A percentile compares a stretch with the other conserved stretches of the same genome.
These are phyloP conservation scores for Cenococcum geophilum DNA, from an alignment of 495 filamentous ascomycete species.

Conservation along the genomic window DNA sequence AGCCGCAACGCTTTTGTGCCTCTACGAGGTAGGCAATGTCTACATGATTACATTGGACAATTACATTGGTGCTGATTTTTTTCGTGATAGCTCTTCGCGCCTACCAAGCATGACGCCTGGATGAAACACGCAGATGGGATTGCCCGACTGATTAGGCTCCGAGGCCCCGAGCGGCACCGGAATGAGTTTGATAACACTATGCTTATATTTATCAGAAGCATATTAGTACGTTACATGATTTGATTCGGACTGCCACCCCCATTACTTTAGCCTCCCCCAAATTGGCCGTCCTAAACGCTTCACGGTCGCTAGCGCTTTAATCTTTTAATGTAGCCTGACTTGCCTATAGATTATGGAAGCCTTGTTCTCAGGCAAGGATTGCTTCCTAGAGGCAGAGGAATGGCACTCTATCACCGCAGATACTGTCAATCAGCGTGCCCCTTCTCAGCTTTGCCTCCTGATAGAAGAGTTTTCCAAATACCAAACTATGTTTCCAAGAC, in stretches of 20 bases:
- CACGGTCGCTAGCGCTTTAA: not conserved
- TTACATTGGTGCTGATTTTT: not conserved
- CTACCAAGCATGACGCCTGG: not conserved
- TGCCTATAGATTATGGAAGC: not conserved
- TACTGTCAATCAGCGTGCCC: not conserved
- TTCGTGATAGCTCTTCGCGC: not conserved
- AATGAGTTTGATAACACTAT: not conserved
- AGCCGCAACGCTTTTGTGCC: not conserved
- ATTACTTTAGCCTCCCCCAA: not conserved
- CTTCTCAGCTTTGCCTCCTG: not conserved
- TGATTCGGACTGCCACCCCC: not conserved
- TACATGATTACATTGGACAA: not conserved
- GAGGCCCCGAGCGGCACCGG: not conserved
- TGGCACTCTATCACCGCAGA: not conserved
- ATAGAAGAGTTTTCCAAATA: not conserved
- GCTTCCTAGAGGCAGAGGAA: conserved; percentile 1
- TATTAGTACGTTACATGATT: not conserved
- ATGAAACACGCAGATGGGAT: conserved; percentile 1
- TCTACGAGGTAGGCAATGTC: not conserved
- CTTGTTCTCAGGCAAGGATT: not conserved
- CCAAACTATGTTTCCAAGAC: not conserved
- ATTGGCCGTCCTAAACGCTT: not conserved
- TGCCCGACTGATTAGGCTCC: not conserved
- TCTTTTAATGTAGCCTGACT: not conserved
- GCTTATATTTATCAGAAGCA: not conserved